These are phyloP conservation scores for Xylaria digitata DNA, from an alignment of 2,329 filamentous ascomycete genomes.

Conservation along the genomic window DNA sequence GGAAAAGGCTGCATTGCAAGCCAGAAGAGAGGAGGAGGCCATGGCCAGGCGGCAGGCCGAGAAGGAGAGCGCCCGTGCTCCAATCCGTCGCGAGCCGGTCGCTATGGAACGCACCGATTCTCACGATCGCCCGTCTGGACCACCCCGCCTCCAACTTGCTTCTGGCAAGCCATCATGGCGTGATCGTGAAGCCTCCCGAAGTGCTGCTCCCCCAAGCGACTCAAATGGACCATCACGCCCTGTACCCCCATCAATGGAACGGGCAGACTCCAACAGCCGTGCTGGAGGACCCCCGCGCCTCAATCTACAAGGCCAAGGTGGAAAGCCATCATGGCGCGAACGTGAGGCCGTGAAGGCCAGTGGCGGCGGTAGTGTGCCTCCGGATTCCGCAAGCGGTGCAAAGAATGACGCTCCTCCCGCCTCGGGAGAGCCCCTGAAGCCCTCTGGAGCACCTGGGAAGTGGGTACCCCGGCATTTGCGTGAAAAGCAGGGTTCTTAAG, in stretches of 20 bases:
- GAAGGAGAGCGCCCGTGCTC: constrained; percentile 62
- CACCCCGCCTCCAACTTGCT: constrained; percentile 66
- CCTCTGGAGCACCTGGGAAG: constrained; percentile 67
- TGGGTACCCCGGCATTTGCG: constrained; percentile 65
- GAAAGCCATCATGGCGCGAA: constrained; percentile 78
- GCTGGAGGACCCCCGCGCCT: constrained; percentile 65
- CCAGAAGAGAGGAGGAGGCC: constrained; percentile 87
- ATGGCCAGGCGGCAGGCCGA: constrained; percentile 77
- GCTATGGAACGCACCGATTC: constrained; percentile 58
- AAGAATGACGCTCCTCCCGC: constrained; percentile 39
- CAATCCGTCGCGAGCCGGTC: constrained; percentile 55
- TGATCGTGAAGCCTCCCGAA: constrained; percentile 60
- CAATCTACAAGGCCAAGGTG: constrained; percentile 68
- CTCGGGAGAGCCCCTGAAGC: constrained; percentile 60
- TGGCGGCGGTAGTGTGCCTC: constrained; percentile 27
- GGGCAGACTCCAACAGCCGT: constrained; percentile 46
- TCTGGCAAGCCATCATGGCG: constrained; percentile 68
- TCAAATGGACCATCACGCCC: constrained; percentile 48
- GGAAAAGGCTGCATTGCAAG: constrained; percentile 76
- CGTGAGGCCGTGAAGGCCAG: constrained; percentile 68
- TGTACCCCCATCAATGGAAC: constrained; percentile 45
- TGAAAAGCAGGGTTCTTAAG: constrained; percentile 51
- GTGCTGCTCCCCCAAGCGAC: constrained; percentile 44
- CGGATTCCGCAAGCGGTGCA: constrained; percentile 40
- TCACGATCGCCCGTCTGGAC: constrained; percentile 59